A percentile compares a stretch with the other conserved stretches of the same genome.
Conservation (phyloP, 306 rosid genomes). For the Gillenia trifoliata region DNA sequence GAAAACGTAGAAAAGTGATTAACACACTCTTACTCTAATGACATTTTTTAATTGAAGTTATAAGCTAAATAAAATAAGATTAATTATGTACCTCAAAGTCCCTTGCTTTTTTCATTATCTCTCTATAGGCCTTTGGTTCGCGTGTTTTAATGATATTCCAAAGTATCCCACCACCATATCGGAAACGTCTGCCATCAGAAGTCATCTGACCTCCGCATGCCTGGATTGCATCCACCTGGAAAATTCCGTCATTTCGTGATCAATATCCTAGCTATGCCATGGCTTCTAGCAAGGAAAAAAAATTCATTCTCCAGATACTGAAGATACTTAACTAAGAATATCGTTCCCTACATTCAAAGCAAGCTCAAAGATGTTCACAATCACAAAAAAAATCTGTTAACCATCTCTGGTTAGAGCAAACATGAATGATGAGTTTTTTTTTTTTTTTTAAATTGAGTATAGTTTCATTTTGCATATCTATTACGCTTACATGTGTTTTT, state of each 20-base stretch:
- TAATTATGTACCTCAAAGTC: conserved; percentile 69
- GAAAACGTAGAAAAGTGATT: not conserved
- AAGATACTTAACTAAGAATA: not conserved
- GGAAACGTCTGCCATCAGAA: conserved; percentile 59
- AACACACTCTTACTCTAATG: not conserved
- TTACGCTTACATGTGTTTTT: not conserved
- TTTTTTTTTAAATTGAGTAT: not conserved
- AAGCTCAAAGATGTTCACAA: not conserved
- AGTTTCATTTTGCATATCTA: not conserved
- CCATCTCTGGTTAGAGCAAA: conserved; percentile 8
- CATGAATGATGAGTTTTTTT: not conserved
- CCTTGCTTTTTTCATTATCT: conserved; percentile 75
- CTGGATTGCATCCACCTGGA: conserved; percentile 81
- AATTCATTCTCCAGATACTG: not conserved
- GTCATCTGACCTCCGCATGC: conserved; percentile 90
- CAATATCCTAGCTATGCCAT: not conserved
- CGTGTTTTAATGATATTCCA: conserved; percentile 78
- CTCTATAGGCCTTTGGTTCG: conserved; percentile 80
- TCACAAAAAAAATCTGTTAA: conserved; percentile 13
- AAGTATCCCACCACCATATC: conserved; percentile 84
- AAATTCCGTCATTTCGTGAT: conserved; percentile 11
- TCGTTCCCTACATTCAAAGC: not conserved
- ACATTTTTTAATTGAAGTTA: not conserved
- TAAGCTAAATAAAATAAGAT: not conserved
- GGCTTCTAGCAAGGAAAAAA: not conserved